These are phyloP conservation scores for Danielia reshetovae DNA, from an alignment of 805 yeast species.

Conservation along the genomic window DNA sequence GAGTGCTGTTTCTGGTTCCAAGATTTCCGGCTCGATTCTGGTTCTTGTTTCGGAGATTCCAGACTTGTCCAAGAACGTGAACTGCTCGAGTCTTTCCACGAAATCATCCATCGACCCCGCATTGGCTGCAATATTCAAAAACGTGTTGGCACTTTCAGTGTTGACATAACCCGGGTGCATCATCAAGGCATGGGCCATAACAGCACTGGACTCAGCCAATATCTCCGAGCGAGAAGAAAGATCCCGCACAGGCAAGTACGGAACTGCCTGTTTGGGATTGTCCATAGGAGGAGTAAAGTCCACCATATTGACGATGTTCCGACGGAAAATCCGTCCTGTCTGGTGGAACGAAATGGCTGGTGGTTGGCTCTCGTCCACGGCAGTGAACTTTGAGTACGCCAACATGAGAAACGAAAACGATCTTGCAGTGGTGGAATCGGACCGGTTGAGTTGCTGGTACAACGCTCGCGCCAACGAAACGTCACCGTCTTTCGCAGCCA, in stretches of 20 bases:
- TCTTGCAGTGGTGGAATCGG: constrained; percentile 31
- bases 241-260: constrained; percentile 62
- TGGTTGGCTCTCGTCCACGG: constrained; percentile 20
- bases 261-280: constrained; percentile 39
- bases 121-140: constrained; percentile 44
- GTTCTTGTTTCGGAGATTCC: constrained; percentile 17
- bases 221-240: constrained; percentile 41
- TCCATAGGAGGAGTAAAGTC: constrained; percentile 24
- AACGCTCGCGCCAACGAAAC: constrained; percentile 65
- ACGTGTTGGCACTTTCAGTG: constrained; percentile 44
- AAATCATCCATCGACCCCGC: constrained; percentile 33
- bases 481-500: constrained; percentile 82
- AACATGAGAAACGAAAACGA: constrained; percentile 45
- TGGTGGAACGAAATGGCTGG: constrained; percentile 35
- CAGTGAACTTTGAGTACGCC: constrained; percentile 37
- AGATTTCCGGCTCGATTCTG: constrained; percentile 10
- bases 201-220: constrained; percentile 72
- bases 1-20: no score
- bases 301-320: constrained; percentile 41
- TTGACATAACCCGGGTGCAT: constrained; percentile 42
- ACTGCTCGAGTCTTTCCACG: constrained; percentile 26
- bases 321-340: constrained; percentile 44
- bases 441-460: constrained; percentile 43
- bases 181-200: constrained; percentile 56
- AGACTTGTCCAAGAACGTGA: constrained; percentile 26